These are phyloP conservation scores for Mycocentrospora acerina DNA, from an alignment of 2,329 filamentous ascomycete genomes.

Conservation along the genomic window DNA sequence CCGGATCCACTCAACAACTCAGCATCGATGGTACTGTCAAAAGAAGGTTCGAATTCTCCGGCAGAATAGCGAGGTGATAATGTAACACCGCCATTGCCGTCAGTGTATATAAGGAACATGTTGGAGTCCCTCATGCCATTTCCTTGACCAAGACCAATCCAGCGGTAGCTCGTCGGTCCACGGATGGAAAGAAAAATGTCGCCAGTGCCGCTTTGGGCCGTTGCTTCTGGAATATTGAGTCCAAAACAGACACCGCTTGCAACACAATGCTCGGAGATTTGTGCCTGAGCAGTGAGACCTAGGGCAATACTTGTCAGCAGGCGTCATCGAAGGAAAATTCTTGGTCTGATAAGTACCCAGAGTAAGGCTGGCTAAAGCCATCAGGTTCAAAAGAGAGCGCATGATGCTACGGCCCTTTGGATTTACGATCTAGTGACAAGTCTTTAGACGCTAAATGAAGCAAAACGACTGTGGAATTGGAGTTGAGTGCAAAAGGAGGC, in stretches of 20 bases:
- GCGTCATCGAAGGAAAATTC: no score
- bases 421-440: no score
- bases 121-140: conserved; percentile 57
- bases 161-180: conserved; percentile 56
- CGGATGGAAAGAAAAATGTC: conserved; percentile 64
- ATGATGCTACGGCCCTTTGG: no score
- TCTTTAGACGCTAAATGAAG: no score
- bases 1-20: conserved; percentile 62
- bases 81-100: conserved; percentile 57
- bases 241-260: conserved; percentile 51
- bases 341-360: no score
- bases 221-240: conserved; percentile 56
- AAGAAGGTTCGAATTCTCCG: conserved; percentile 53
- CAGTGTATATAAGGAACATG: conserved; percentile 64
- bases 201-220: conserved; percentile 52
- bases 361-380: no score
- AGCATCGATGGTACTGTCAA: conserved; percentile 47
- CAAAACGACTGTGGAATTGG: no score
- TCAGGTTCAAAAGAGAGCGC: no score
- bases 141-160: conserved; percentile 63
- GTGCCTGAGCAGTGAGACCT: conserved; percentile 9
- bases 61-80: conserved; percentile 58
- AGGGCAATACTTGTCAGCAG: no score
- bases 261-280: conserved; percentile 11
- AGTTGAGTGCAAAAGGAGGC: no score